phyloP scores from a whole-genome alignment of 192 early-diverging fungal species.

The Rhizophagus prolifer region DNA sequence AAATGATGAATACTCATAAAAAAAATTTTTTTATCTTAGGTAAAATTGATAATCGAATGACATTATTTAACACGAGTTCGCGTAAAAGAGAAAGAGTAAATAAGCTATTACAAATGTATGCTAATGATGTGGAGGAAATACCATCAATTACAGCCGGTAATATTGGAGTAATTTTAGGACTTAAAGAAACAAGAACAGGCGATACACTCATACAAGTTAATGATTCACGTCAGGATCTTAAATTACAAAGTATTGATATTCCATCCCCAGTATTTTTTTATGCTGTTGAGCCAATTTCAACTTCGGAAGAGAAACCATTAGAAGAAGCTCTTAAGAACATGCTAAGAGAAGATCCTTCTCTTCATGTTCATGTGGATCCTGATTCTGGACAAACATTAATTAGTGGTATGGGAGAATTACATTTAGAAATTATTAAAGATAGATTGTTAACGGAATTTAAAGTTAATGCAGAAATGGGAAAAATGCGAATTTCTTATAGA shows the following conservation, averaged over 20 bases:
- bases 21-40: slow-evolving; percentile 31
- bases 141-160: slow-evolving; percentile 89
- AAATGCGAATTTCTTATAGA: slow-evolving; percentile 84
- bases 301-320: slow-evolving; percentile 86
- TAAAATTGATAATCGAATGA: slow-evolving; percentile 62
- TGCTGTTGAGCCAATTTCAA: slow-evolving; percentile 83
- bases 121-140: slow-evolving; percentile 83
- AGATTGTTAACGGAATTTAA: slow-evolving; percentile 79
- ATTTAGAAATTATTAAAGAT: slow-evolving; percentile 82
- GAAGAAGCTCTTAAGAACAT: slow-evolving; percentile 73
- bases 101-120: slow-evolving; percentile 95
- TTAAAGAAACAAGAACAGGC: slow-evolving; percentile 91
- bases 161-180: slow-evolving; percentile 96
- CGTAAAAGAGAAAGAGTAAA: slow-evolving; percentile 95
- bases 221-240: slow-evolving; percentile 59
- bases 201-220: slow-evolving; percentile 78
- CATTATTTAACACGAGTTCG: slow-evolving; percentile 67
- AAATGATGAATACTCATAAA: no score
- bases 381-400: slow-evolving; percentile 88
- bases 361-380: slow-evolving; percentile 76
- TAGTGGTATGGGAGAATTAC: slow-evolving; percentile 86
- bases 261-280: slow-evolving; percentile 93
- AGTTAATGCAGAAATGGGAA: slow-evolving; percentile 77
- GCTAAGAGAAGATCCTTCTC: slow-evolving; percentile 86
- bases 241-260: slow-evolving; percentile 12